A percentile compares a stretch with the other conserved stretches of the same genome.
These are phyloP conservation scores for Chionographis japonica DNA, from an alignment of 106 monocot species.

Conservation along the genomic window DNA sequence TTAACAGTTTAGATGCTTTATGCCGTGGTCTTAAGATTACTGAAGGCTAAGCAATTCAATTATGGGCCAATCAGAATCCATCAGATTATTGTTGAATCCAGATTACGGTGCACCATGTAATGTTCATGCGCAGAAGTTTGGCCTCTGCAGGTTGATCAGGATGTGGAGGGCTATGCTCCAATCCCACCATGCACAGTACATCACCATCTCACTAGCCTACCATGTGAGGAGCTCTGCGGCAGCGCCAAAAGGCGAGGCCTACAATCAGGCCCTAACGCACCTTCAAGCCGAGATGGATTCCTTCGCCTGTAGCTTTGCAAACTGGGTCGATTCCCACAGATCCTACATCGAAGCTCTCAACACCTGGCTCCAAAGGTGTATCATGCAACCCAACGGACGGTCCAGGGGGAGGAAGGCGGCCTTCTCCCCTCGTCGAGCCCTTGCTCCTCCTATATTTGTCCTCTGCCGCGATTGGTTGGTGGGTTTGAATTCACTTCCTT, in stretches of 20 bases:
- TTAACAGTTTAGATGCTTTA: too few species aligned
- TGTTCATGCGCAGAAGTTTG: background rate
- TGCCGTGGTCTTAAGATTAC: too few species aligned
- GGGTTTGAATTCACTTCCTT: constrained; percentile 33
- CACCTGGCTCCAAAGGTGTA: constrained; percentile 60
- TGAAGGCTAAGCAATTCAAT: too few species aligned
- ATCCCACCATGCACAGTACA: constrained; percentile 61
- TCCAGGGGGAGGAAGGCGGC: constrained; percentile 19
- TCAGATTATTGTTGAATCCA: too few species aligned
- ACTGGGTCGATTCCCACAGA: constrained; percentile 37
- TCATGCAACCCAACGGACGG: constrained; percentile 39
- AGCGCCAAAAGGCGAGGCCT: constrained; percentile 16
- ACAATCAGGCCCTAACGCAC: constrained; percentile 23
- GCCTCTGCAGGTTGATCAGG: constrained; percentile 33
- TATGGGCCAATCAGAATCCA: too few species aligned
- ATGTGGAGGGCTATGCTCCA: constrained; percentile 73
- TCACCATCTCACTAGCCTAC: constrained; percentile 57
- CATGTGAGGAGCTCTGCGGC: constrained; percentile 22
- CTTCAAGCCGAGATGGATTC: constrained; percentile 44
- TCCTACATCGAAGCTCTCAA: constrained; percentile 50
- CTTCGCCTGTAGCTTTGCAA: constrained; percentile 31
- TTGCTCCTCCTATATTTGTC: constrained; percentile 67
- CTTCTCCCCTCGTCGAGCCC: constrained; percentile 49
- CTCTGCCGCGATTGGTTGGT: constrained; percentile 48
- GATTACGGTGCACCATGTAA: too few species aligned